Evolutionary conservation across 1,139 yeast genomes (phyloP).

Genomic region (Casaregolazyma suthepensis): DNA sequence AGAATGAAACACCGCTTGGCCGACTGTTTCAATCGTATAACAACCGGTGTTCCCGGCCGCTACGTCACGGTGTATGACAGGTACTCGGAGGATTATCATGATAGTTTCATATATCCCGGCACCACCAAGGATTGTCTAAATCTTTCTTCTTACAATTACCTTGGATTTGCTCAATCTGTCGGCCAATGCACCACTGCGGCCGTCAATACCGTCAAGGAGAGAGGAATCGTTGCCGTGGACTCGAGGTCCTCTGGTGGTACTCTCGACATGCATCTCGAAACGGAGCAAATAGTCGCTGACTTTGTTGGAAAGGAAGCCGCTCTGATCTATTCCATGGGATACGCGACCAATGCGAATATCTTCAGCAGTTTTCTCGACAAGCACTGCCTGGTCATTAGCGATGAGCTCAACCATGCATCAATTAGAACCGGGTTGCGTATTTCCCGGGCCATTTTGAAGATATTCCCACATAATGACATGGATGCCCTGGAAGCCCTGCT

Average conservation of each 20-base stretch:
- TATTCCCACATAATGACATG: slow-evolving; percentile 91
- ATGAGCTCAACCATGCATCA: slow-evolving; percentile 92
- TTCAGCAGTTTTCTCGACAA: slow-evolving; percentile 80
- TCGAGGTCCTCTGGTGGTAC: slow-evolving; percentile 74
- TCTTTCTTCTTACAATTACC: slow-evolving; percentile 83
- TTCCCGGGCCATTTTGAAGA: slow-evolving; percentile 89
- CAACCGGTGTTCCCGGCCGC: slow-evolving; percentile 96
- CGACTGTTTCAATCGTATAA: slow-evolving; percentile 93
- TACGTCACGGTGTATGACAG: slow-evolving; percentile 77
- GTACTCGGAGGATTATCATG: slow-evolving; percentile 51
- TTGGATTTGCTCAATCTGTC: slow-evolving; percentile 93
- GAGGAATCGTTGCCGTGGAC: slow-evolving; percentile 77
- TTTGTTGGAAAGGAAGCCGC: slow-evolving; percentile 92
- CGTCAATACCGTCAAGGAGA: slow-evolving; percentile 51
- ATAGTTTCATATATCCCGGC: slow-evolving; percentile 63
- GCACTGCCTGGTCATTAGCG: slow-evolving; percentile 85
- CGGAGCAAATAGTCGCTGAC: slow-evolving; percentile 73
- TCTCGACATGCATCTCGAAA: slow-evolving; percentile 62
- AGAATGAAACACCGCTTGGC: slow-evolving; percentile 85
- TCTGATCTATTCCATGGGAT: slow-evolving; percentile 85
- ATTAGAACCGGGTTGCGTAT: slow-evolving; percentile 91
- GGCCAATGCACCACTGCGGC: slow-evolving; percentile 88
- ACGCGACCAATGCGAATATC: slow-evolving; percentile 90
- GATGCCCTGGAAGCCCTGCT: slow-evolving; percentile 67
- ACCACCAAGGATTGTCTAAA: slow-evolving; percentile 71